Conservation (phyloP, 2,329 filamentous ascomycete species). For the Coniella lustricola region DNA sequence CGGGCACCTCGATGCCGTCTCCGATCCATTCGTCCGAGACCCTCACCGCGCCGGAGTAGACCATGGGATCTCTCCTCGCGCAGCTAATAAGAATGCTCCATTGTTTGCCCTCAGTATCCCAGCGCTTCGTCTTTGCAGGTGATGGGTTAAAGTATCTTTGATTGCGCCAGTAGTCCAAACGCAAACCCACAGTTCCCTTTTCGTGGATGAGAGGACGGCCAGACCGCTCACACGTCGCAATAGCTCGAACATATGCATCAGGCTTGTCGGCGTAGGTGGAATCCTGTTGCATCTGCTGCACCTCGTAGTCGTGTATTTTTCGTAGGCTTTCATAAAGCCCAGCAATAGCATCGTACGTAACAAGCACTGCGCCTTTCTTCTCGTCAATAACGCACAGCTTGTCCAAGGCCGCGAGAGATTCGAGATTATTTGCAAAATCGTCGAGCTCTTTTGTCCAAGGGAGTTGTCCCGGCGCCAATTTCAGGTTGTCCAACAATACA, state of each 20-base stretch:
- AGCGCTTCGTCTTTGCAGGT: constrained; percentile 23
- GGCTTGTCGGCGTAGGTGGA: constrained; percentile 36
- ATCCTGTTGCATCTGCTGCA: constrained; percentile 48
- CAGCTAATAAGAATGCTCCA: constrained; percentile 67
- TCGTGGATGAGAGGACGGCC: constrained; percentile 67
- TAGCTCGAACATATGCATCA: constrained; percentile 43
- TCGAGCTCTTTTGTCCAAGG: constrained; percentile 65
- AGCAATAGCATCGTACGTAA: constrained; percentile 70
- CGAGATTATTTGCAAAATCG: constrained; percentile 64
- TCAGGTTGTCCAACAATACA: constrained; percentile 60
- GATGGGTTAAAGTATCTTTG: constrained; percentile 32
- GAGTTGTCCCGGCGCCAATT: constrained; percentile 50
- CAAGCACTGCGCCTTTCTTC: constrained; percentile 47
- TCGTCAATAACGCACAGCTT: constrained; percentile 54
- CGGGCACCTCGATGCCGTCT: constrained; percentile 48
- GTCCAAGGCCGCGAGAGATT: constrained; percentile 62
- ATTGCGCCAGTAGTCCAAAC: constrained; percentile 72
- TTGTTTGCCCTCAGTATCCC: constrained; percentile 37
- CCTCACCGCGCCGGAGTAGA: constrained; percentile 52
- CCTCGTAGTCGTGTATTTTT: constrained; percentile 65
- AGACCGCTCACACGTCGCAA: constrained; percentile 62
- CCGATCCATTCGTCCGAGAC: constrained; percentile 71
- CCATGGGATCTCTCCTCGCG: constrained; percentile 36
- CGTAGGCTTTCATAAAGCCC: constrained; percentile 65
- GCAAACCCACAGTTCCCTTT: constrained; percentile 59